Percentiles rank a stretch among this genome's conserved stretches.
These are phyloP conservation scores for Rhizopogon rudus DNA, from an alignment of 768 basidiomycete genomes.

Conservation along the genomic window DNA sequence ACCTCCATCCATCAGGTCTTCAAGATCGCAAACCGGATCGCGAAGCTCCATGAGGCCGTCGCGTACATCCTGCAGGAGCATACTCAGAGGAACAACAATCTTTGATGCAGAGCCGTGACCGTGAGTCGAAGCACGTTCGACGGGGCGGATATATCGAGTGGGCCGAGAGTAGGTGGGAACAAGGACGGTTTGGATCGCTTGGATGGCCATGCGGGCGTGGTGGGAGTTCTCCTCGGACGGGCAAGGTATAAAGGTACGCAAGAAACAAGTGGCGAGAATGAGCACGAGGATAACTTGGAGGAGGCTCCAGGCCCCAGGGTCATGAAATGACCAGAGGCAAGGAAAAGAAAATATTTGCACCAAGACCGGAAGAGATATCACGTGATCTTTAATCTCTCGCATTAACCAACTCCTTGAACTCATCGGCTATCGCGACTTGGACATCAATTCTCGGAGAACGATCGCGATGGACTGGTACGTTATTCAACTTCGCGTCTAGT, in stretches of 20 bases:
- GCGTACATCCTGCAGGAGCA: constrained; percentile 32
- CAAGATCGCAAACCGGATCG: constrained; percentile 32
- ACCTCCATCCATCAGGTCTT: constrained; percentile 30
- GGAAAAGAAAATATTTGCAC: too few relatives aligned
- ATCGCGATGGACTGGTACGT: constrained; percentile 46
- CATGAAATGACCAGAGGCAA: too few relatives aligned
- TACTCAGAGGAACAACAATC: constrained; percentile 28
- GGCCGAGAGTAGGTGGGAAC: constrained; percentile 42
- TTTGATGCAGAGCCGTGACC: constrained; percentile 9
- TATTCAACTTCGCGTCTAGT: background rate
- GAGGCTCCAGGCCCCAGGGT: background rate
- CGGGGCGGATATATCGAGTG: constrained; percentile 27
- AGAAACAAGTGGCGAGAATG: background rate
- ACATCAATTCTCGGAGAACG: background rate
- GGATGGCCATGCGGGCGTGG: constrained; percentile 19
- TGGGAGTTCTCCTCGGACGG: constrained; percentile 6
- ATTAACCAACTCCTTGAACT: constrained; percentile 49
- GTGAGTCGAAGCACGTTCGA: constrained; percentile 13
- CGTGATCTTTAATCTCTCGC: constrained; percentile 57
- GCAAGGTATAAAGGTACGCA: constrained; percentile 15
- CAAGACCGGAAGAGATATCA: constrained; percentile 31
- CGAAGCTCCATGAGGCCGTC: constrained; percentile 41
- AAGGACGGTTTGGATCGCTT: constrained; percentile 37
- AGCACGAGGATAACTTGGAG: background rate
- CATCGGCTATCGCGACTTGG: too few relatives aligned